Conservation (phyloP, 2,329 filamentous ascomycete species). For the Cercospora zeina region DNA sequence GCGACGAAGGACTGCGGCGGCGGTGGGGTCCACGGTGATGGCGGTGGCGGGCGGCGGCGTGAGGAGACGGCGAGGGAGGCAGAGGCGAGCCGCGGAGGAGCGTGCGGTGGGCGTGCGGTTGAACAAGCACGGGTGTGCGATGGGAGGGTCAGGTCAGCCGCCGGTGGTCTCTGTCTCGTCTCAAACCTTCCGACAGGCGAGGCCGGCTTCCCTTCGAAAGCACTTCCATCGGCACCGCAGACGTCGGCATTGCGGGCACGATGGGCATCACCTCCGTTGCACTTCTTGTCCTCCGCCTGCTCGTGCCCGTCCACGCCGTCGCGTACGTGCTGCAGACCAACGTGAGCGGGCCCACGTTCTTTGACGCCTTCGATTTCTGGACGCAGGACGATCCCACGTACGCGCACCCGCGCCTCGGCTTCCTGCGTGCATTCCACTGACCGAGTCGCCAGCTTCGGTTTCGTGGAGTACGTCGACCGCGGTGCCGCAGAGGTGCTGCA, state of each 20-base stretch:
- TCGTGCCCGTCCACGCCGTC: background rate
- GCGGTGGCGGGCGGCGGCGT: background rate
- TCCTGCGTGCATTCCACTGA: background rate
- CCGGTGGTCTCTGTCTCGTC: background rate
- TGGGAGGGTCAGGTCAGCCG: too few relatives aligned
- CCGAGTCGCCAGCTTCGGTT: slow-evolving; percentile 27
- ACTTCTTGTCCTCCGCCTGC: slow-evolving; percentile 1
- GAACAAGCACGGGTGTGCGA: background rate
- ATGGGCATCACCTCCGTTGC: slow-evolving; percentile 12
- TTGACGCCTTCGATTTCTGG: slow-evolving; percentile 42
- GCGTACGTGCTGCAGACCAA: slow-evolving; percentile 25
- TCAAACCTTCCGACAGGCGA: background rate
- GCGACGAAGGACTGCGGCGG: background rate
- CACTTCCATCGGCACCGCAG: too few relatives aligned
- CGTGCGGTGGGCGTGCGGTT: background rate
- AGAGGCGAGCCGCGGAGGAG: background rate
- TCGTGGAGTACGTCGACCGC: slow-evolving; percentile 48
- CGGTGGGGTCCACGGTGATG: background rate
- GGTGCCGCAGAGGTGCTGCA: slow-evolving; percentile 36
- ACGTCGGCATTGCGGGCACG: too few relatives aligned
- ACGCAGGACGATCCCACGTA: slow-evolving; percentile 39
- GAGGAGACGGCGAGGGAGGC: background rate
- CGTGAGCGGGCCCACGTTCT: slow-evolving; percentile 35
- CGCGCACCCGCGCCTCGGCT: background rate
- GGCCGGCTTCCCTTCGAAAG: too few relatives aligned